Evolutionary conservation across 1,284 basidiomycete species (phyloP).

Genomic region (Austroboletus novae-zelandiae): DNA sequence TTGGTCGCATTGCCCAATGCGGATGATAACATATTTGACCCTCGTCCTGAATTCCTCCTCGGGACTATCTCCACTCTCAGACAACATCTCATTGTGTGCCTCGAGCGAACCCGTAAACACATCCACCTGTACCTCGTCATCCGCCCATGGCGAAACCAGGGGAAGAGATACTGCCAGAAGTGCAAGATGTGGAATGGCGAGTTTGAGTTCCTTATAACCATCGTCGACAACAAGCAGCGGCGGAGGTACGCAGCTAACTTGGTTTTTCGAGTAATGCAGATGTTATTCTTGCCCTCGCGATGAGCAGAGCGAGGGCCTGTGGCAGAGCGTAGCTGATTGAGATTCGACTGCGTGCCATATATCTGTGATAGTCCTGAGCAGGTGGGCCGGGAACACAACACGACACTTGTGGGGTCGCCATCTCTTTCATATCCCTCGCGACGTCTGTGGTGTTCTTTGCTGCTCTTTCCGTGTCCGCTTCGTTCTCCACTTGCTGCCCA

Average conservation of each 20-base stretch:
- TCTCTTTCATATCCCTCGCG: conserved; percentile 2
- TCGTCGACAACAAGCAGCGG: conserved; percentile 79
- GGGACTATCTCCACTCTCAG: conserved; percentile 64
- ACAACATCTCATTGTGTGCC: conserved; percentile 73
- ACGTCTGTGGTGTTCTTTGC: conserved; percentile 11
- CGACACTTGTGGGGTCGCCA: conserved; percentile 1
- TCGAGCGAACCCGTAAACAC: conserved; percentile 74
- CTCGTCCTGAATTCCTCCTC: conserved; percentile 64
- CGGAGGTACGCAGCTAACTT: conserved; percentile 75
- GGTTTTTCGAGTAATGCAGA: conserved; percentile 81
- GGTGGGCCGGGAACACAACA: no score
- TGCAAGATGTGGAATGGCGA: conserved; percentile 82
- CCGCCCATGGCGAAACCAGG: conserved; percentile 68
- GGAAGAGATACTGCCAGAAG: conserved; percentile 70
- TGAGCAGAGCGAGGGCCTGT: conserved; percentile 78
- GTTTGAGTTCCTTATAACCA: conserved; percentile 80
- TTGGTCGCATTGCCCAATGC: conserved; percentile 53
- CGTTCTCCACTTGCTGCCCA: no score
- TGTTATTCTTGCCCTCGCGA: conserved; percentile 70
- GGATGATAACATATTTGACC: conserved; percentile 62
- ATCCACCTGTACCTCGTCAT: conserved; percentile 65
- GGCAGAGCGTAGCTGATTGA: conserved; percentile 42
- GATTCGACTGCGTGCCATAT: conserved; percentile 4
- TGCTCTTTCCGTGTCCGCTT: conserved; percentile 10
- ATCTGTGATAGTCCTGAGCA: conserved; percentile 5